A percentile compares a stretch with the other conserved stretches of the same genome.
Evolutionary conservation across 2,329 filamentous ascomycete species (phyloP).

Genomic region (Penicillium capsulatum): DNA sequence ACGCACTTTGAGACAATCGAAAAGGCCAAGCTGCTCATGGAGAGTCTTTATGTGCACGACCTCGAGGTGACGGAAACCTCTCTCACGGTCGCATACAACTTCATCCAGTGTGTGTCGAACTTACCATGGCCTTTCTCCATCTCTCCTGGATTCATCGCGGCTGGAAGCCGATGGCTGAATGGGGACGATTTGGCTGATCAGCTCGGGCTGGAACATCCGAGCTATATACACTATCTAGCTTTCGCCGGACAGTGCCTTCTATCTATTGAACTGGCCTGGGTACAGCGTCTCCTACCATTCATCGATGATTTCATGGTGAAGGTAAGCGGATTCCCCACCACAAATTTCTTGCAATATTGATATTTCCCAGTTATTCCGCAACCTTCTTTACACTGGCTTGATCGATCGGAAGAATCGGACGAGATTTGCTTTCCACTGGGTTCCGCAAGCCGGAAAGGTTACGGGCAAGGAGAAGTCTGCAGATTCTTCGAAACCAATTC

Average conservation of each 20-base stretch:
- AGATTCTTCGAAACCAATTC: not conserved
- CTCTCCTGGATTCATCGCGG: not conserved
- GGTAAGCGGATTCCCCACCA: not conserved
- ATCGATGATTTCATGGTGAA: not conserved
- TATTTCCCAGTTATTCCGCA: not conserved
- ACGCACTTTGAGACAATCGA: not conserved
- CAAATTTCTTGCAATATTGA: too few relatives aligned
- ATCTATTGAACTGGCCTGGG: not conserved
- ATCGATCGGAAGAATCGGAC: not conserved
- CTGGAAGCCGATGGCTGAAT: not conserved
- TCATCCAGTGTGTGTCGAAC: not conserved
- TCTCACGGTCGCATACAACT: not conserved
- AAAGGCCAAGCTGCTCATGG: constrained; percentile 1
- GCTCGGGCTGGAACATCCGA: not conserved
- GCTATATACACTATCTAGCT: not conserved
- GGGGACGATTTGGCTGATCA: not conserved
- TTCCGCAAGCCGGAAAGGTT: not conserved
- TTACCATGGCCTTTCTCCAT: not conserved
- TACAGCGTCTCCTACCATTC: not conserved
- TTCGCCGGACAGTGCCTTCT: not conserved
- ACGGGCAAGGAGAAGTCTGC: not conserved
- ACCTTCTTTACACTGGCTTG: not conserved
- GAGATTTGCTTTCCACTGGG: not conserved
- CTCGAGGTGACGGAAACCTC: not conserved
- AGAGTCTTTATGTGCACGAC: not conserved